Conservation (phyloP, 441 rosid species). For the Gossypium schwendimanii region DNA sequence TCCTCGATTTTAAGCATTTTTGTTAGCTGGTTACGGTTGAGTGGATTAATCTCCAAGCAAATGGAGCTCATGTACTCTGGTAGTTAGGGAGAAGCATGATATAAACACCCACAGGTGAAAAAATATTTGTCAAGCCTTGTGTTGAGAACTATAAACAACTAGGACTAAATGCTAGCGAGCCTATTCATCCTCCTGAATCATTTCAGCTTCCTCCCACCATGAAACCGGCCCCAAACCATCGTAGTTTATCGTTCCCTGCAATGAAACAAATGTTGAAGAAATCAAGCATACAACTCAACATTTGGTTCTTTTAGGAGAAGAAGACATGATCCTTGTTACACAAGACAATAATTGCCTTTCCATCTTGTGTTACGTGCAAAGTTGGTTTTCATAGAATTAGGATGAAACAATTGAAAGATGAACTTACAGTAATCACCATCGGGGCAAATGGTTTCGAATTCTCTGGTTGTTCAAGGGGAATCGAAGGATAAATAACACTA, state of each 20-base stretch:
- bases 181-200: not conserved
- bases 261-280: not conserved
- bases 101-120: not conserved
- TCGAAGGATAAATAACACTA: conserved; percentile 47
- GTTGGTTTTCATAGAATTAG: not conserved
- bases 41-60: not conserved
- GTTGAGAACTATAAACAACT: not conserved
- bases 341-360: not conserved
- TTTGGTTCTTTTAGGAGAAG: not conserved
- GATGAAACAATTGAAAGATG: conserved; percentile 1
- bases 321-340: not conserved
- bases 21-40: not conserved
- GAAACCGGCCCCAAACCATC: conserved; percentile 77
- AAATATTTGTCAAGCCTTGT: not conserved
- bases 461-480: conserved; percentile 59
- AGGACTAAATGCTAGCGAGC: not conserved
- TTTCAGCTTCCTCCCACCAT: conserved; percentile 53
- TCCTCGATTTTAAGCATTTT: too few species aligned
- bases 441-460: conserved; percentile 77
- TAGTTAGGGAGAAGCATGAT: not conserved
- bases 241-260: conserved; percentile 56
- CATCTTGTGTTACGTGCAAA: not conserved
- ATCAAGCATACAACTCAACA: not conserved
- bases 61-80: not conserved
- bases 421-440: conserved; percentile 71